Evolutionary conservation across 768 basidiomycete genomes (phyloP).

Genomic region (Paxillus involutus): DNA sequence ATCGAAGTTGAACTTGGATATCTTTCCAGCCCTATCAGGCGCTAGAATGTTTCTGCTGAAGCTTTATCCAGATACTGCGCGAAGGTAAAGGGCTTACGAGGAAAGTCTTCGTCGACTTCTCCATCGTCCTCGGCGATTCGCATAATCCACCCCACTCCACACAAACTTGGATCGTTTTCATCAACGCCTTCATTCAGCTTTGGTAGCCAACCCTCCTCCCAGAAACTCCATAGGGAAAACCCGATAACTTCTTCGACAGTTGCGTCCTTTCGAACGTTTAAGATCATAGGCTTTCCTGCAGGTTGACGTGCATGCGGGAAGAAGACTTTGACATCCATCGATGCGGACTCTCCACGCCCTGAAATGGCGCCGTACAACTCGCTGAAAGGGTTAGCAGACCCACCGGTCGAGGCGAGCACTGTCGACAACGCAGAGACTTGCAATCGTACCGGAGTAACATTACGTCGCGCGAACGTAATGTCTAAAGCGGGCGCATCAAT

Average conservation of each 20-base stretch:
- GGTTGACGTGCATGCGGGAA: constrained; percentile 80
- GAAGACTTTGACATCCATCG: constrained; percentile 70
- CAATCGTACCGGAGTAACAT: constrained; percentile 42
- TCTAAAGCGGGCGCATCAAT: constrained; percentile 15
- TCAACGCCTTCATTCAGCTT: constrained; percentile 66
- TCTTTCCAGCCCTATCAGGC: constrained; percentile 82
- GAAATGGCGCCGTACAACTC: constrained; percentile 86
- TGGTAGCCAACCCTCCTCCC: constrained; percentile 84
- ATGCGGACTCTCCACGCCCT: constrained; percentile 66
- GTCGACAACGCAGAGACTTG: constrained; percentile 67
- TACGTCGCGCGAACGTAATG: constrained; percentile 52
- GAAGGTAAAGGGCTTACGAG: constrained; percentile 58
- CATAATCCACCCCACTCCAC: constrained; percentile 88
- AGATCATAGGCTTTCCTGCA: constrained; percentile 57
- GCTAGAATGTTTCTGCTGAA: constrained; percentile 47
- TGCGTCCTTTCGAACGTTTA: constrained; percentile 83
- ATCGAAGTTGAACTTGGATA: constrained; percentile 86
- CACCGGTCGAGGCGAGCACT: constrained; percentile 66
- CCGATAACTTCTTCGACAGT: constrained; percentile 96
- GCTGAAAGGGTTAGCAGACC: constrained; percentile 79
- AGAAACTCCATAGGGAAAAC: constrained; percentile 88
- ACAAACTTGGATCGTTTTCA: constrained; percentile 66
- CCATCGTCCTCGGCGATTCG: constrained; percentile 96
- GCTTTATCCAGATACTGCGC: too few relatives aligned
- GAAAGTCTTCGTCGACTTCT: constrained; percentile 98